Percentiles rank a stretch among this genome's conserved stretches.
Evolutionary conservation across 106 monocot genomes (phyloP).

Genomic region (Dendrobium catenatum): DNA sequence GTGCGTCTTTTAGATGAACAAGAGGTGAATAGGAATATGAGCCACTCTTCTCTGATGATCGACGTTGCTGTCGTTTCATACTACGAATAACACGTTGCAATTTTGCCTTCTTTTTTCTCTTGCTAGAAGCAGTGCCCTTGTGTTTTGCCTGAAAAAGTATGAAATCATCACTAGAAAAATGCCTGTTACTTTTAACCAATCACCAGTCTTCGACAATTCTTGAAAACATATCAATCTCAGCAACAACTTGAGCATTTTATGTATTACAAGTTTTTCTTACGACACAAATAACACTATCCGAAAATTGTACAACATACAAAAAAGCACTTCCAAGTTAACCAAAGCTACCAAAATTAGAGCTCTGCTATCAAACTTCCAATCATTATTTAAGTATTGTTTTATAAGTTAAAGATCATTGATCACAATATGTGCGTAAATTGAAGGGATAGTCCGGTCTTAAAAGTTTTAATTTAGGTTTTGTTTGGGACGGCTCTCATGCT

Average conservation of each 20-base stretch:
- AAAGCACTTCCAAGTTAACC: not conserved
- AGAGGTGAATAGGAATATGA: conserved; percentile 84
- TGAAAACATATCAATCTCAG: not conserved
- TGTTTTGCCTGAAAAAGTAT: conserved; percentile 55
- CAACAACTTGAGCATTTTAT: not conserved
- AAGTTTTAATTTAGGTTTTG: too few species aligned
- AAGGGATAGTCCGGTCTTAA: too few species aligned
- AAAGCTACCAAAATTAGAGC: not conserved
- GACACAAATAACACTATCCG: not conserved
- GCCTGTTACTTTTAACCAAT: not conserved
- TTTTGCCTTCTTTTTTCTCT: conserved; percentile 99
- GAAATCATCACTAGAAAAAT: conserved; percentile 6
- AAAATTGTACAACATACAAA: not conserved
- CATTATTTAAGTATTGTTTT: not conserved
- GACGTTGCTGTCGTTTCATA: conserved; percentile 80
- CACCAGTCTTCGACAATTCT: not conserved
- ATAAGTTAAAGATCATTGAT: too few species aligned
- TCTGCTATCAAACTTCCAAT: not conserved
- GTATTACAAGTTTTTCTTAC: not conserved
- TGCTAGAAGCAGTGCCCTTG: conserved; percentile 83
- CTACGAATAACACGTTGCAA: conserved; percentile 75
- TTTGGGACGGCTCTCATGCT: too few species aligned
- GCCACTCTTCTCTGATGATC: conserved; percentile 41
- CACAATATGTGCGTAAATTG: too few species aligned
- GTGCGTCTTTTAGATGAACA: conserved; percentile 85